Evolutionary conservation across 2,329 filamentous ascomycete species (phyloP).

Genomic region (Botrytis cinerea): DNA sequence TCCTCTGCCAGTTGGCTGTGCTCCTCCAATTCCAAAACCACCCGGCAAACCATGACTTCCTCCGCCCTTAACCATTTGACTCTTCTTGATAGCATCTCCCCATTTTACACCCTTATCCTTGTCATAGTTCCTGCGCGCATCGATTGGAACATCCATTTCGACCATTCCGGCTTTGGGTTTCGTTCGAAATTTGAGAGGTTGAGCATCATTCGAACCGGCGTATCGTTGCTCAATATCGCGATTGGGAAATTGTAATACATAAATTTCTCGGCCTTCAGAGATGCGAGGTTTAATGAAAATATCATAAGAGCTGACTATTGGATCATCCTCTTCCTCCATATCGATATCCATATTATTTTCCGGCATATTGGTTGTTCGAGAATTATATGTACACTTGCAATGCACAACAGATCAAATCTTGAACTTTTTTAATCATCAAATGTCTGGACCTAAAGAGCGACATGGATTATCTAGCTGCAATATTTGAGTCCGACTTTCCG

Average conservation of each 20-base stretch:
- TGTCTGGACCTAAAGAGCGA: not conserved
- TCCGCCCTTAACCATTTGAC: constrained; percentile 53
- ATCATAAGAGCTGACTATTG: constrained; percentile 74
- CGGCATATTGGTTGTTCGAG: constrained; percentile 16
- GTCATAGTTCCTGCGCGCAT: constrained; percentile 72
- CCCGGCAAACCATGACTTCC: constrained; percentile 71
- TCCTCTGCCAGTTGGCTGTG: constrained; percentile 41
- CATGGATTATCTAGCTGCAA: constrained; percentile 9
- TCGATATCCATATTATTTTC: constrained; percentile 11
- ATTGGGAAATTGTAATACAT: constrained; percentile 89
- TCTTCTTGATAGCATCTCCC: constrained; percentile 71
- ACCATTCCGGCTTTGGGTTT: constrained; percentile 82
- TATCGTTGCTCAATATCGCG: constrained; percentile 62
- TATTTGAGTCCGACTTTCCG: not conserved
- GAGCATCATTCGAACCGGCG: constrained; percentile 54
- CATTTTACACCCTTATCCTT: constrained; percentile 78
- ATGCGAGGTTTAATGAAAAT: constrained; percentile 81
- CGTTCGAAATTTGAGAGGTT: constrained; percentile 74
- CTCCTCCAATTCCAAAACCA: constrained; percentile 66
- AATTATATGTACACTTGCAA: not conserved
- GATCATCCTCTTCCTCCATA: constrained; percentile 55
- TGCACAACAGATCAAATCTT: not conserved
- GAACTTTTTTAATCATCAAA: constrained; percentile 22
- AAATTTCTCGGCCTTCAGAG: constrained; percentile 62
- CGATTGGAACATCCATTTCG: constrained; percentile 87